Evolutionary conservation across 2,329 filamentous ascomycete species (phyloP).

Genomic region (Thielaviopsis musarum): DNA sequence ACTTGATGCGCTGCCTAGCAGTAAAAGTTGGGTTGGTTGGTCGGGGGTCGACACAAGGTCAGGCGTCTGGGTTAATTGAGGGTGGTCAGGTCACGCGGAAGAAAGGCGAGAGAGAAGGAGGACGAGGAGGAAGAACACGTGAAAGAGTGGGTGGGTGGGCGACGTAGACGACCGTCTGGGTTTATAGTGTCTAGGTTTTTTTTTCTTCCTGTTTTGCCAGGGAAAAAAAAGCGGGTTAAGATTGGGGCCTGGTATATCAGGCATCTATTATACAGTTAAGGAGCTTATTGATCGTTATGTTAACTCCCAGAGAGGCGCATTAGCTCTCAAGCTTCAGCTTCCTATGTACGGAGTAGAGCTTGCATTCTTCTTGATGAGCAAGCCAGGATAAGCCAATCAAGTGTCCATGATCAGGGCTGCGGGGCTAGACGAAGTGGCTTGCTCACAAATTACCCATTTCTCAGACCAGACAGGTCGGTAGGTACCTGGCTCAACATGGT

Average conservation of each 20-base stretch:
- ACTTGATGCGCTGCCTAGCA: background rate
- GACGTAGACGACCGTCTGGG: background rate
- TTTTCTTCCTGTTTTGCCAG: background rate
- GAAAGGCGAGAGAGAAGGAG: slow-evolving; percentile 14
- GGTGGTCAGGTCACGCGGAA: slow-evolving; percentile 22
- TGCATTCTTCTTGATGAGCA: background rate
- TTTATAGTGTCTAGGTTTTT: slow-evolving; percentile 5
- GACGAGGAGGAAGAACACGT: slow-evolving; percentile 24
- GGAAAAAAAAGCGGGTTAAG: background rate
- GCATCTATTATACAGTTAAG: background rate
- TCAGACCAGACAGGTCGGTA: background rate
- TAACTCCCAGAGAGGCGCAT: background rate
- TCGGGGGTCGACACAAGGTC: background rate
- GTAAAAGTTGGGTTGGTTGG: background rate
- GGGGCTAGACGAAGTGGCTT: background rate
- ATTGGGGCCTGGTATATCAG: background rate
- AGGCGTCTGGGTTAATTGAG: slow-evolving; percentile 8
- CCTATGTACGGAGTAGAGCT: background rate
- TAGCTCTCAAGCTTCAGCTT: background rate
- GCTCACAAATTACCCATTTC: background rate
- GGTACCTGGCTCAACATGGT: background rate
- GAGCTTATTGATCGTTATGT: too few species aligned
- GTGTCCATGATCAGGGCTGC: background rate
- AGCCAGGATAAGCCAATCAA: background rate
- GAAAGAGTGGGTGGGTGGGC: slow-evolving; percentile 20